phyloP scores from a whole-genome alignment of 768 basidiomycete species.

The Boletus patriciae region DNA sequence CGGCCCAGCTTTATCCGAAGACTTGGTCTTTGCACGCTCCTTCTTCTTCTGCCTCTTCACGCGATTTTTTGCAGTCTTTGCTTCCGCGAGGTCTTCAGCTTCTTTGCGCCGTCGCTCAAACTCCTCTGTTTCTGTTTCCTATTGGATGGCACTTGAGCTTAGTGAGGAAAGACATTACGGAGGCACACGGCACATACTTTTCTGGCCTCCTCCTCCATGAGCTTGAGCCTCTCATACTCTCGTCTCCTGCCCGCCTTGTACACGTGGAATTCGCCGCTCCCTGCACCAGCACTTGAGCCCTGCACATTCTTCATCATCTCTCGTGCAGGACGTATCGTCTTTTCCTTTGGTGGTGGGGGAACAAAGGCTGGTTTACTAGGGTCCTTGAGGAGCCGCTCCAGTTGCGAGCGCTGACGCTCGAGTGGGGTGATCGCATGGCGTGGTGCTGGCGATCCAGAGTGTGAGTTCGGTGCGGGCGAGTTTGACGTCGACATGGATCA shows the following conservation, averaged over 20 bases:
- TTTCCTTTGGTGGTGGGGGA: conserved; percentile 80
- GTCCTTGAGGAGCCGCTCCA: conserved; percentile 88
- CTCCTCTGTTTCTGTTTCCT: conserved; percentile 73
- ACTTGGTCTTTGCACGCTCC: conserved; percentile 56
- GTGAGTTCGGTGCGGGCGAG: conserved; percentile 29
- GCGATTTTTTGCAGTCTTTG: conserved; percentile 94
- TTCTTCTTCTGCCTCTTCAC: conserved; percentile 95
- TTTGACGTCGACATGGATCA: conserved; percentile 31
- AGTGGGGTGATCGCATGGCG: conserved; percentile 51
- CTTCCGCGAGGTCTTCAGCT: conserved; percentile 68
- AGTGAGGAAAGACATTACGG: background rate
- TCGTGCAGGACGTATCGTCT: conserved; percentile 73
- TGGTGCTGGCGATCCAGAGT: conserved; percentile 35
- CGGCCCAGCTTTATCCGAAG: conserved; percentile 28
- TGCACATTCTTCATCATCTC: conserved; percentile 99
- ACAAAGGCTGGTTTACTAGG: conserved; percentile 80
- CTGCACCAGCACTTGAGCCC: conserved; percentile 95
- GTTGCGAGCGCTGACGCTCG: conserved; percentile 60
- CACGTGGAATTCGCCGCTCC: conserved; percentile 97
- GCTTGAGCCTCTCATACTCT: conserved; percentile 92
- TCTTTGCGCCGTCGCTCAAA: conserved; percentile 75
- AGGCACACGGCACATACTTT: conserved; percentile 51
- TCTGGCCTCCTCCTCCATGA: conserved; percentile 80
- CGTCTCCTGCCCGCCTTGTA: conserved; percentile 93
- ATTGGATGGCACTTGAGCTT: conserved; percentile 1